A percentile compares a stretch with the other conserved stretches of the same genome.
These are phyloP conservation scores for Leccinum solheimii DNA, from an alignment of 1,284 basidiomycete genomes.

Conservation along the genomic window DNA sequence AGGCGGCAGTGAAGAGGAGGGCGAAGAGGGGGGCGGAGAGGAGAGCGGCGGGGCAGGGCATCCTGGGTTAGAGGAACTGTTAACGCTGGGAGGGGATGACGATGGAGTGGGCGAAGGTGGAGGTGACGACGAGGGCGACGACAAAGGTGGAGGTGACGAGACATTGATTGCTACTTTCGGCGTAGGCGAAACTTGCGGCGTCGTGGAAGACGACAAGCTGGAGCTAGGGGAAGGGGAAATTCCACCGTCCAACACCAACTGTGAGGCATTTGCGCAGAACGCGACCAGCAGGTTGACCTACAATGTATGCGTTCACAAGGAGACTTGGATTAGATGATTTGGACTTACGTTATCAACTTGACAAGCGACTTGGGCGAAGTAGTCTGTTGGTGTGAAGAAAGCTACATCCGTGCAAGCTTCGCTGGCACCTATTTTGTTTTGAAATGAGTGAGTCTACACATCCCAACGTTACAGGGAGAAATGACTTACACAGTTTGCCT, in stretches of 20 bases:
- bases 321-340: too few species aligned
- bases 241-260: constrained; percentile 8
- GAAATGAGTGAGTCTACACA: neutral
- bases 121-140: neutral
- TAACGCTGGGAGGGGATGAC: neutral
- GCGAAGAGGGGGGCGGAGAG: neutral
- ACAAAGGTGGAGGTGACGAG: neutral
- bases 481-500: constrained; percentile 24
- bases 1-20: neutral
- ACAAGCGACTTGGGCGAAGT: constrained; percentile 42
- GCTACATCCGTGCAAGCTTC: constrained; percentile 35
- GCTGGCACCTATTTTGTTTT: constrained; percentile 6
- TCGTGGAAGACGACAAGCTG: neutral
- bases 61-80: neutral
- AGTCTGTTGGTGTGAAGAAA: constrained; percentile 43
- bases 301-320: neutral
- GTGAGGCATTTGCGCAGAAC: constrained; percentile 28
- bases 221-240: neutral
- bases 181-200: neutral
- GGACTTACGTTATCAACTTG: constrained; percentile 28
- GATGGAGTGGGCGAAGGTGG: neutral
- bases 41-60: neutral
- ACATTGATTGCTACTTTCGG: neutral
- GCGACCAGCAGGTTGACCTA: constrained; percentile 31
- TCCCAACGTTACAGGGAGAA: neutral